These are phyloP conservation scores for Erodium trifolium DNA, from an alignment of 441 rosid species.

Conservation along the genomic window DNA sequence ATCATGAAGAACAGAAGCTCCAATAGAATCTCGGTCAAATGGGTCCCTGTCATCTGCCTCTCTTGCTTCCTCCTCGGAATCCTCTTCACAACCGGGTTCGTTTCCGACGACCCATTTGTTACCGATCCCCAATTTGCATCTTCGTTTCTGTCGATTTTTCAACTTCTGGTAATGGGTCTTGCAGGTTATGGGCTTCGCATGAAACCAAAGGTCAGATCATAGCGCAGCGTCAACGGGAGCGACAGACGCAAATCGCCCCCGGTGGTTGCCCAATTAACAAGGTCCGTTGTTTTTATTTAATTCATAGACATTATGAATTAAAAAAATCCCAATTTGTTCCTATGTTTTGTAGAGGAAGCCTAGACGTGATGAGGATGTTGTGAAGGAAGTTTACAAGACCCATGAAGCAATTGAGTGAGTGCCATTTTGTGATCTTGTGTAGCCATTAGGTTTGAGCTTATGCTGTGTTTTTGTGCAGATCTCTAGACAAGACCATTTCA, in stretches of 20 bases:
- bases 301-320: too few species aligned
- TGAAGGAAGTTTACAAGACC: conserved; percentile 39
- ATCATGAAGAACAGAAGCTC: not conserved
- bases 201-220: conserved; percentile 40
- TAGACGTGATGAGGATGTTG: conserved; percentile 28
- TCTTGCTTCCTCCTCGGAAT: not conserved
- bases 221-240: conserved; percentile 41
- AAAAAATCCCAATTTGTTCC: not conserved
- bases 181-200: conserved; percentile 38
- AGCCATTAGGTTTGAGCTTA: not conserved
- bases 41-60: not conserved
- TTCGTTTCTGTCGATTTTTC: not conserved
- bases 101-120: not conserved
- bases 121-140: not conserved
- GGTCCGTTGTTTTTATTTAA: conserved; percentile 25
- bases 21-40: not conserved
- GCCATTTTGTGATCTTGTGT: not conserved
- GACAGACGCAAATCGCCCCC: conserved; percentile 44
- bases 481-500: conserved; percentile 63
- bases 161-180: not conserved
- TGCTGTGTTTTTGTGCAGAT: conserved; percentile 26
- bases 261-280: conserved; percentile 44
- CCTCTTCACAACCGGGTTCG: conserved; percentile 1
- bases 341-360: conserved; percentile 28
- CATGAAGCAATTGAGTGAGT: conserved; percentile 83